These are phyloP conservation scores for Isabelozyma pseudorhagii DNA, from an alignment of 805 yeast genomes.

Conservation along the genomic window DNA sequence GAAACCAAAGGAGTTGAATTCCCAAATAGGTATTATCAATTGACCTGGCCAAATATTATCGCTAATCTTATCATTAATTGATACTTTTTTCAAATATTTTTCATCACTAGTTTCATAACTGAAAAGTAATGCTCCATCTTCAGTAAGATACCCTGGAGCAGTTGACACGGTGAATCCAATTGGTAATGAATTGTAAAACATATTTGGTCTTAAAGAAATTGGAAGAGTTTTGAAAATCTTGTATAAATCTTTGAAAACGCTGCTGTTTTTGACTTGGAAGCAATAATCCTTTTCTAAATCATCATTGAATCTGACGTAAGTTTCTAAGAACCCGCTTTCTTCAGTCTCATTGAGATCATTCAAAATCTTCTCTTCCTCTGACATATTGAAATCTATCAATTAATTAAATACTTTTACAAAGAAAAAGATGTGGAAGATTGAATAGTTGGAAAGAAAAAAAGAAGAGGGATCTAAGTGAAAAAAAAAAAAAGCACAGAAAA, in stretches of 20 bases:
- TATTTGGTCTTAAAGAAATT: conserved; percentile 73
- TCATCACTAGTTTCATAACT: conserved; percentile 49
- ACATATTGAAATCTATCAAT: conserved; percentile 4
- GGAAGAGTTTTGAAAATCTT: conserved; percentile 66
- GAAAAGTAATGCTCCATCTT: conserved; percentile 77
- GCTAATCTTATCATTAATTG: conserved; percentile 49
- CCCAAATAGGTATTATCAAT: conserved; percentile 75
- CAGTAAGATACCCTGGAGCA: conserved; percentile 79
- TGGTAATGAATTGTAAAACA: conserved; percentile 68
- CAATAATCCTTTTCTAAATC: conserved; percentile 89
- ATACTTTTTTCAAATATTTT: conserved; percentile 43
- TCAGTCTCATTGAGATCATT: conserved; percentile 21
- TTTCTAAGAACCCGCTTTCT: conserved; percentile 36
- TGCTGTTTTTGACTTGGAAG: conserved; percentile 62
- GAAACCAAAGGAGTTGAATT: conserved; percentile 41
- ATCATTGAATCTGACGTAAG: conserved; percentile 77
- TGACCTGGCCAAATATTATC: conserved; percentile 87
- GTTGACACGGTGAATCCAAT: conserved; percentile 57
- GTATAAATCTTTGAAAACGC: conserved; percentile 57
- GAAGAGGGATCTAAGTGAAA: no score
- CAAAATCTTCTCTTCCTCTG: conserved; percentile 17
- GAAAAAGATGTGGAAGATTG: background rate
- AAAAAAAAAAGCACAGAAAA: no score
- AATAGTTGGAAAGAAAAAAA: background rate
- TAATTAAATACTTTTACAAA: no score